Conservation (phyloP, 768 basidiomycete genomes). For the Auriscalpium microsporum region DNA sequence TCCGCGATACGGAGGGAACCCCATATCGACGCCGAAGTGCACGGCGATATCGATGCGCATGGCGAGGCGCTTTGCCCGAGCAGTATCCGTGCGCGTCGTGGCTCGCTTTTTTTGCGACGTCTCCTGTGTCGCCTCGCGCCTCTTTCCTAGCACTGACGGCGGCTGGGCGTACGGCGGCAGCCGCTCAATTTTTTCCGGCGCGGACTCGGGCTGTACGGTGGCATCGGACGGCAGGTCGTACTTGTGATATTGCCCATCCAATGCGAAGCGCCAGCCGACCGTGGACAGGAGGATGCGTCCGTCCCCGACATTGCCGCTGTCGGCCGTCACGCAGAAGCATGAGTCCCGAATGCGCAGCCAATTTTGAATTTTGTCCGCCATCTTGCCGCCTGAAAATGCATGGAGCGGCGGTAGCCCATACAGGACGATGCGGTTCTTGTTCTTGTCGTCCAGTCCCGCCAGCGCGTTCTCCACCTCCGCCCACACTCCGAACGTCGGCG, state of each 20-base stretch:
- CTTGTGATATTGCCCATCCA: background rate
- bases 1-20: background rate
- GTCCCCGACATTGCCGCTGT: background rate
- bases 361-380: background rate
- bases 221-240: background rate
- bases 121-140: no score
- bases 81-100: background rate
- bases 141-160: no score
- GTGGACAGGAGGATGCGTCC: background rate
- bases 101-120: background rate
- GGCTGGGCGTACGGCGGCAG: background rate
- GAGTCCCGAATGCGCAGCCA: background rate
- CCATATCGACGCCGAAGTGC: background rate
- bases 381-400: background rate
- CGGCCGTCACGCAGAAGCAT: background rate
- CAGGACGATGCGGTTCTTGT: background rate
- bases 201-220: background rate
- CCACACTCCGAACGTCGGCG: no score
- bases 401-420: background rate
- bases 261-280: background rate
- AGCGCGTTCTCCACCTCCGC: no score
- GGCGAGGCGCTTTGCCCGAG: background rate
- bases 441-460: background rate
- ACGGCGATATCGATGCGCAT: background rate
- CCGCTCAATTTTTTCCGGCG: background rate